Base-by-base conservation (phyloP, 805 yeast genomes). In the Ogataea populi-albae region DNA sequence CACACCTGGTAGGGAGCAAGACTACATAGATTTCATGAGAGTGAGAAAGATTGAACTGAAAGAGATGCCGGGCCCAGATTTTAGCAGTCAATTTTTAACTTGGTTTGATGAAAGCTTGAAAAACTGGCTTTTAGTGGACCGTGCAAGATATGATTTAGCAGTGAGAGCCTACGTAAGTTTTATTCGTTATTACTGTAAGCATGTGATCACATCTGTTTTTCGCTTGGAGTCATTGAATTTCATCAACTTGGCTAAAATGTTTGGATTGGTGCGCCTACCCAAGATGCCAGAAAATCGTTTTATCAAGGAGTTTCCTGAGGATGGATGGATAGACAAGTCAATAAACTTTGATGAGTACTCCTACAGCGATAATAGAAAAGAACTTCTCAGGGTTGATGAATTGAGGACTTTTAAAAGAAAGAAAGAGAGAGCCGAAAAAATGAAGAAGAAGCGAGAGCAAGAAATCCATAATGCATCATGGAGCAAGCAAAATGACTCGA, bases 271-370 rank as follows among this genome's bases (percentile, higher is more conserved):
- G 27, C 70, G 96, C 47, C 62, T 91, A 40, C 99, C 99, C 6
- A 77, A 80, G 48, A 93, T 94, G 98, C 98, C 98, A 0, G 99
- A 93, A 55, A 72, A 80, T 16, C 66, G 65, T 35, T 66, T 71
- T 47, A 64, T 79, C 2, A 75, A 69, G 3, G 46, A 59, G 9
- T 62, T 79, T 50, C 85, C 88, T 0, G 75, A 71, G 33, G 80
- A 77, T 43, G 97, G 96, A 1, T 86, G 89, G 87, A 71, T 79
- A 2, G 70, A 64, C 14, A 67, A 66, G 19, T 65, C 65, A 3
- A 67, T 88, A 14, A 81, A 86, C 47, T 73, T 86, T 77, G 86
- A 83, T 43, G 65, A 59, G 1, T 86, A 74, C 55, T 63, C 70
- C 7, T 91, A 85, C 53, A 62, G 66, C 9, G 91, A 91, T 52